Evolutionary conservation across 1,284 basidiomycete species (phyloP).

Genomic region (Clitocybe nebularis): DNA sequence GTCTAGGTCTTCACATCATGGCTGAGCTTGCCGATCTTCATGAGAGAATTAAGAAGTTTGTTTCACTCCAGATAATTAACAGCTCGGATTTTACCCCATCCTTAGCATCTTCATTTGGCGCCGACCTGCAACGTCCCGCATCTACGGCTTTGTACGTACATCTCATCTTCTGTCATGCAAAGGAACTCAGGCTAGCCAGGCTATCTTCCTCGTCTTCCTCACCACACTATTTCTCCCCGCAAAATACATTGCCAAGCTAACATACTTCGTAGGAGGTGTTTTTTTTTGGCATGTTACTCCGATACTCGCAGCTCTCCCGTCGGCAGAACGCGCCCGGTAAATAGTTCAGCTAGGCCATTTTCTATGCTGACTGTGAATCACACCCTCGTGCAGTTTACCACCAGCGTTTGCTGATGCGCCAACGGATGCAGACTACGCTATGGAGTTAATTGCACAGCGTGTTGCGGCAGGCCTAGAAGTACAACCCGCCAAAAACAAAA

Average conservation of each 20-base stretch:
- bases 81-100: not conserved
- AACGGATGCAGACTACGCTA: constrained; percentile 65
- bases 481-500: constrained; percentile 22
- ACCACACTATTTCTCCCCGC: constrained; percentile 44
- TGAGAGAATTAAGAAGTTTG: constrained; percentile 67
- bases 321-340: constrained; percentile 43
- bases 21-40: constrained; percentile 56
- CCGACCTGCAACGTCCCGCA: constrained; percentile 41
- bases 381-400: constrained; percentile 42
- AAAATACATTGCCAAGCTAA: constrained; percentile 43
- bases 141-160: constrained; percentile 43
- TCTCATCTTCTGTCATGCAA: constrained; percentile 3
- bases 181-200: constrained; percentile 18
- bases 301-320: constrained; percentile 47
- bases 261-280: constrained; percentile 43
- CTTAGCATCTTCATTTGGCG: constrained; percentile 64
- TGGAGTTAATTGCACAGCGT: constrained; percentile 61
- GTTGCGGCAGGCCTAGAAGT: constrained; percentile 51
- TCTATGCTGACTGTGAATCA: not conserved
- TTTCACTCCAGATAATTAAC: constrained; percentile 8
- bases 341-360: constrained; percentile 10
- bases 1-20: constrained; percentile 35
- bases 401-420: constrained; percentile 48
- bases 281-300: constrained; percentile 66
- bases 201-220: constrained; percentile 34